Evolutionary conservation across 371 early-diverging fungal genomes (phyloP), one percentile per base, ranked within the genome.

Genomic region (Mortierella sp.): DNA sequence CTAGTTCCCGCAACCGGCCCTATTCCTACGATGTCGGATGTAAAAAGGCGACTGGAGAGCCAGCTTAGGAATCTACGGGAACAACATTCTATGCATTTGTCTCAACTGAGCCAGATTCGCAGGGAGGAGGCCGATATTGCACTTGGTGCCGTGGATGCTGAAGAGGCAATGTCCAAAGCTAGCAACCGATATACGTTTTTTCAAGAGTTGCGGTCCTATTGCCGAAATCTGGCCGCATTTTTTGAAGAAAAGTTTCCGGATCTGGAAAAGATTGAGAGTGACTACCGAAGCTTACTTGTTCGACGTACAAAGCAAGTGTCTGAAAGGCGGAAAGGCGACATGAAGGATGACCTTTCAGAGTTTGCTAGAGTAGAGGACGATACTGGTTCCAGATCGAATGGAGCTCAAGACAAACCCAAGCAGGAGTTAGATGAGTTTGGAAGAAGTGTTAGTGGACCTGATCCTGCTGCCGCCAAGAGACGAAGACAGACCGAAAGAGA

Each of bases 221-320:
- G 89, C 21, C 84, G 87, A 23, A 89, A 90, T 64, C 73, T 92
- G 52, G 91, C 88, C 2, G 90, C 90, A 46, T 89, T 92, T 64
- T 83, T 92, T 47, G 94, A 93, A 73, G 87, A 82, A 23, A 74
- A 92, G 86, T 88, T 89, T 68, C 88, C 90, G 0, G 85, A 84
- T 21, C 74, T 92, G 28, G 92, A 91, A 59, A 66, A 84, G 26
- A 72, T 91, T n/a, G 93, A 92, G 69, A 72, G 64, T 14, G 81
- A 88, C 47, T 86, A 82, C 45, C 83, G 84, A 52, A 75, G 81
- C n/a, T 51, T 87, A 15, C 70, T 89, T 21, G 69, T 75, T 6
- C 80, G 83, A 25, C 81, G 82, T 48, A 80, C 85, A 2, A 81
- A 84, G 43, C 57, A 81, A 7, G 85, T 82, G 3, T 55, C 71